Evolutionary conservation across 441 rosid genomes (phyloP).

Genomic region (Jatropha podagrica): DNA sequence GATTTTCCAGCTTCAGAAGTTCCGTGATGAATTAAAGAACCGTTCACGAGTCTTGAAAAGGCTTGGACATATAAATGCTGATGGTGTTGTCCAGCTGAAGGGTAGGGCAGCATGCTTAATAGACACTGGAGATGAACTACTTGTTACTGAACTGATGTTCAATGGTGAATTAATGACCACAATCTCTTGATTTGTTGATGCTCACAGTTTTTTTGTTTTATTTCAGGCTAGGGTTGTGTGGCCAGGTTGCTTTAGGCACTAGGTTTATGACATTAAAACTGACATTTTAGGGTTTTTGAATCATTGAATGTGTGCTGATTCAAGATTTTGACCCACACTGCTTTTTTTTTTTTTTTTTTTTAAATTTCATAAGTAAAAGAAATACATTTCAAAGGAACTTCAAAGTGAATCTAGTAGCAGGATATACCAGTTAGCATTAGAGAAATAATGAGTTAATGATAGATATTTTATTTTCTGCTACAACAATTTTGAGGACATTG

Average conservation of each 20-base stretch:
- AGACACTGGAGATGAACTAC: conserved; percentile 98
- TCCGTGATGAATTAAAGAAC: conserved; percentile 90
- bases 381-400: background rate
- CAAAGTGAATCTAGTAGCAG: background rate
- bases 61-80: conserved; percentile 92
- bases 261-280: conserved; percentile 8
- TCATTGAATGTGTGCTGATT: background rate
- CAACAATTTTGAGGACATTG: background rate
- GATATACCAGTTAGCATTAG: background rate
- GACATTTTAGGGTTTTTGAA: conserved; percentile 13
- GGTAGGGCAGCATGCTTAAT: conserved; percentile 99
- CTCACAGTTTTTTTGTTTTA: conserved; percentile 19
- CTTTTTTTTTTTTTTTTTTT: background rate
- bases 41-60: conserved; percentile 95
- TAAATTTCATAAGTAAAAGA: background rate
- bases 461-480: background rate
- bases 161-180: conserved; percentile 55
- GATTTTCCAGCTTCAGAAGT: conserved; percentile 80
- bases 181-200: conserved; percentile 21
- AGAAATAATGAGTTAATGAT: no score
- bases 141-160: conserved; percentile 97
- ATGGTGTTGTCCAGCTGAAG: conserved; percentile 86
- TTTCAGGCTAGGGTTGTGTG: conserved; percentile 19
- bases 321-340: background rate
- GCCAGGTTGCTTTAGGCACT: conserved; percentile 12